Percentiles rank a stretch among this genome's conserved stretches.
phyloP scores from a whole-genome alignment of 805 yeast genomes.

The Wickerhamiella siamensis region DNA sequence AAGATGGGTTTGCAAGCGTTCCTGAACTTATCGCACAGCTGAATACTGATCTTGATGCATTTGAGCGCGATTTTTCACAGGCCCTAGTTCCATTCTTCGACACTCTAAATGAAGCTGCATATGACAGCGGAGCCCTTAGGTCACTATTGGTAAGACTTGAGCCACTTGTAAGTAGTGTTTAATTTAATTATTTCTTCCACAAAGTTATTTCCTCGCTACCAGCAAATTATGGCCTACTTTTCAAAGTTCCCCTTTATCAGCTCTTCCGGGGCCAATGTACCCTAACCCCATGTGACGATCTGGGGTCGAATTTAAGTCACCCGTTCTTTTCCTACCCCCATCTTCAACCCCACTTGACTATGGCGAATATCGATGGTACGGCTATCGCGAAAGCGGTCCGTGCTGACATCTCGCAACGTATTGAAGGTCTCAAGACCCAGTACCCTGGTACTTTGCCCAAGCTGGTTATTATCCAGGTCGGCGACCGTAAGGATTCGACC shows the following conservation, averaged over 20 bases:
- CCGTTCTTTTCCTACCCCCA: not conserved
- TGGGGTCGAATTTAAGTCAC: not conserved
- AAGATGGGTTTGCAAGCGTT: conserved; percentile 14
- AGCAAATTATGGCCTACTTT: too few species aligned
- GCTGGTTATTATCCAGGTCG: conserved; percentile 78
- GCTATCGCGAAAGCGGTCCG: conserved; percentile 43
- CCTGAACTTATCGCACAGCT: conserved; percentile 20
- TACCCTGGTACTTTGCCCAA: conserved; percentile 47
- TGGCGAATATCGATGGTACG: conserved; percentile 44
- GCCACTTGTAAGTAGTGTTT: not conserved
- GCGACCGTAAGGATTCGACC: conserved; percentile 75
- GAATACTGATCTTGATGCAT: conserved; percentile 19
- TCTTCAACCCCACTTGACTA: conserved; percentile 1
- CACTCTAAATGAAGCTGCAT: not conserved
- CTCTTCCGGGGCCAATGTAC: not conserved
- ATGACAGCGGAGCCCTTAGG: not conserved
- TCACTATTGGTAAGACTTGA: not conserved
- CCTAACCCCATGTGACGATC: not conserved
- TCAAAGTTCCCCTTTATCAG: too few species aligned
- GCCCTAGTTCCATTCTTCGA: conserved; percentile 7
- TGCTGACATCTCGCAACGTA: conserved; percentile 34
- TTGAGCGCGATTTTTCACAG: conserved; percentile 28
- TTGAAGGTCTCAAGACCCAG: conserved; percentile 30
- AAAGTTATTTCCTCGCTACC: too few species aligned
- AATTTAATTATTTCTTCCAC: too few species aligned